Conservation (phyloP, 1,284 basidiomycete genomes). For the Microbotryum violaceum region DNA sequence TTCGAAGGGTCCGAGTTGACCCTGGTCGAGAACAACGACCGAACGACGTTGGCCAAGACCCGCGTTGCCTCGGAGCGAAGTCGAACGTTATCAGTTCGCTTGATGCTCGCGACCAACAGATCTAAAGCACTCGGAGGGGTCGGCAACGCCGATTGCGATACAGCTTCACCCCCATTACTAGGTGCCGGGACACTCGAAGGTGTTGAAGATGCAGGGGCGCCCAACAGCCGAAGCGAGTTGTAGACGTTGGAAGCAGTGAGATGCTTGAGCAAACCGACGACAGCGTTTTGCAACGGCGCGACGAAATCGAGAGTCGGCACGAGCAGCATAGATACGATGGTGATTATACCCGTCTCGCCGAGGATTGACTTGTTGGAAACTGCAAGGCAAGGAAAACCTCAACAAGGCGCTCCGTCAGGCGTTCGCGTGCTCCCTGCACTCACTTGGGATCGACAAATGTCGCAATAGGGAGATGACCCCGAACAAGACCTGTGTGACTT, state of each 20-base stretch:
- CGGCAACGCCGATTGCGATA: slow-evolving; percentile 42
- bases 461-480: slow-evolving; percentile 62
- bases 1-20: slow-evolving; percentile 7
- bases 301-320: slow-evolving; percentile 63
- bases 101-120: slow-evolving; percentile 64
- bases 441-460: slow-evolving; percentile 64
- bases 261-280: slow-evolving; percentile 81
- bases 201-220: slow-evolving; percentile 28
- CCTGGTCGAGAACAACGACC: slow-evolving; percentile 56
- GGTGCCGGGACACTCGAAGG: not conserved
- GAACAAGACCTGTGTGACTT: slow-evolving; percentile 34
- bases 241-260: slow-evolving; percentile 66
- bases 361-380: slow-evolving; percentile 54
- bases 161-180: not conserved
- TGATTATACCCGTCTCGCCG: slow-evolving; percentile 57
- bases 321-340: slow-evolving; percentile 55
- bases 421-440: not conserved
- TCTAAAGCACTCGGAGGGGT: slow-evolving; percentile 49
- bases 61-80: slow-evolving; percentile 83
- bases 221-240: slow-evolving; percentile 48
- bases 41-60: slow-evolving; percentile 70
- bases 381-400: not conserved
- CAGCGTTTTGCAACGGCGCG: slow-evolving; percentile 75
- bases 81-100: slow-evolving; percentile 70
- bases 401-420: too few relatives aligned